A percentile compares a stretch with the other conserved stretches of the same genome.
These are phyloP conservation scores for Phaffia tasmanica DNA, from an alignment of 768 basidiomycete species.

Conservation along the genomic window DNA sequence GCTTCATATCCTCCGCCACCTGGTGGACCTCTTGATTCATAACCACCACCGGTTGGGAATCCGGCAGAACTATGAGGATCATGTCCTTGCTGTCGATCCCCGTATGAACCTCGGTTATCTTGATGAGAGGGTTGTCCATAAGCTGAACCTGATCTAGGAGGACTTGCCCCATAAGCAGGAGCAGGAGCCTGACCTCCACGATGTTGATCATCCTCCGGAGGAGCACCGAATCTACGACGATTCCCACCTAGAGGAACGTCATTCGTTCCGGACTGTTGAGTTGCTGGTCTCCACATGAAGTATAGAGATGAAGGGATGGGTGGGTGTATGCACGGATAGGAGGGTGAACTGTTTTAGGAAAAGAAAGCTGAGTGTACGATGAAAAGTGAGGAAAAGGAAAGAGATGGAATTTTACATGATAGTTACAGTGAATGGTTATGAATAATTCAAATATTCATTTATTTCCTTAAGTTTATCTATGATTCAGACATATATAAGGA, in stretches of 20 bases:
- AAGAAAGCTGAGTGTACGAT: no score
- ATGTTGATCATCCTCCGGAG: slow-evolving; percentile 64
- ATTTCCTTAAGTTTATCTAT: no score
- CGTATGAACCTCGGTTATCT: slow-evolving; percentile 15
- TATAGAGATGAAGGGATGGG: neutral
- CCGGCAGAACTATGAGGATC: slow-evolving; percentile 1
- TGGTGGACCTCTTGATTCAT: no score
- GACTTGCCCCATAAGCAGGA: slow-evolving; percentile 31
- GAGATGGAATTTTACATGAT: no score
- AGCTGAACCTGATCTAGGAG: slow-evolving; percentile 75
- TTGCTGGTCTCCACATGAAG: slow-evolving; percentile 19
- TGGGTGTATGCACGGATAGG: no score
- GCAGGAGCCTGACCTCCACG: slow-evolving; percentile 37
- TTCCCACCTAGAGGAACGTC: slow-evolving; percentile 54
- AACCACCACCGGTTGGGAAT: neutral
- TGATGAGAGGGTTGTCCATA: slow-evolving; percentile 63
- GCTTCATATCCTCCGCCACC: no score
- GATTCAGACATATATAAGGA: no score
- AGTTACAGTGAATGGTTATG: no score
- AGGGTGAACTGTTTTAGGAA: no score
- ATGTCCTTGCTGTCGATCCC: neutral
- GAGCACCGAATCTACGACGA: slow-evolving; percentile 83
- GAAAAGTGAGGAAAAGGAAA: no score
- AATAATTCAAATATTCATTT: no score
- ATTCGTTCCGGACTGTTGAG: slow-evolving; percentile 14